Conservation (phyloP, 805 yeast species). For the Lipomyces starkeyi region DNA sequence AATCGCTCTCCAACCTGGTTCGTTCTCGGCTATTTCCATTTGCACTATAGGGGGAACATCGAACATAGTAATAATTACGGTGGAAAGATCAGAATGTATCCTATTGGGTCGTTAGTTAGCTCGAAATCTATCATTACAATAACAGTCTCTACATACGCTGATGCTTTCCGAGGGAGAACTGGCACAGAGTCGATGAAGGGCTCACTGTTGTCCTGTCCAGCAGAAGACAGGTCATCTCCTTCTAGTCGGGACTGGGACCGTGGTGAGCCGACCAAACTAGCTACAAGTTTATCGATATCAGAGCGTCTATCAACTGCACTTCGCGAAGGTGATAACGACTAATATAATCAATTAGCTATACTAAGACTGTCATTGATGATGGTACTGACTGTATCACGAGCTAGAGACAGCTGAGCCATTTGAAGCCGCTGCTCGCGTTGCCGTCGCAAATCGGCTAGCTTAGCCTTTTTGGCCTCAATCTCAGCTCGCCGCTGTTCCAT, state of each 20-base stretch:
- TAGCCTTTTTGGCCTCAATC: slow-evolving; percentile 60
- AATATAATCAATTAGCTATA: background rate
- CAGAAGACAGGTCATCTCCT: background rate
- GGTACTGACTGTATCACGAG: slow-evolving; percentile 21
- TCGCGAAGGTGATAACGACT: slow-evolving; percentile 23
- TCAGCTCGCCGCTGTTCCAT: slow-evolving; percentile 48
- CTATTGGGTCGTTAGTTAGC: background rate
- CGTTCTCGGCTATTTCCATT: background rate
- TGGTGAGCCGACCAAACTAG: slow-evolving; percentile 38
- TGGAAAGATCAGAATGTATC: background rate
- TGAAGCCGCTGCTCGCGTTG: slow-evolving; percentile 49
- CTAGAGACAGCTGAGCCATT: background rate
- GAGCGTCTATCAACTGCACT: slow-evolving; percentile 14
- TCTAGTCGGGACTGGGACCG: slow-evolving; percentile 5
- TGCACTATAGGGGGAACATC: slow-evolving; percentile 7
- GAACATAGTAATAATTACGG: slow-evolving; percentile 15
- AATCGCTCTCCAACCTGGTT: background rate
- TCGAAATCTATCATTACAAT: background rate
- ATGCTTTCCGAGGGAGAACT: background rate
- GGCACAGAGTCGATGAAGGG: background rate
- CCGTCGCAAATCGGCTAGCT: slow-evolving; percentile 58
- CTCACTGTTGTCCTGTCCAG: background rate
- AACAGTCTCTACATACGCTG: background rate
- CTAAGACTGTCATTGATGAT: background rate
- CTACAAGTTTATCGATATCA: slow-evolving; percentile 43